Evolutionary conservation across 768 basidiomycete species (phyloP).

Genomic region (Podaxis rugospora): DNA sequence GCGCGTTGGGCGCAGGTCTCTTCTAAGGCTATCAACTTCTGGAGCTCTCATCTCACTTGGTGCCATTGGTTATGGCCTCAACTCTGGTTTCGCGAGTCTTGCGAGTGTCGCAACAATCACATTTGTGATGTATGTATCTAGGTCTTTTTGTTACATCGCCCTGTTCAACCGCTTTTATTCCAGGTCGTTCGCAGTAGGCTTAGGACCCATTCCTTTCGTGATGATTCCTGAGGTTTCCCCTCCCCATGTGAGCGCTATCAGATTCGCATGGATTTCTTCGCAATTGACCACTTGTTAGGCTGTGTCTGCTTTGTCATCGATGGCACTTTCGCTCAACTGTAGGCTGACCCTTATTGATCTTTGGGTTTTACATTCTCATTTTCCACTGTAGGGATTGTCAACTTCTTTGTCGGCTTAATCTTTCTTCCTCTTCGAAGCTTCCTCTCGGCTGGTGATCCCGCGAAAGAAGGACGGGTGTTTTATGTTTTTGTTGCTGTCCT

Average conservation of each 20-base stretch:
- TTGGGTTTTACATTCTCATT: conserved; percentile 5
- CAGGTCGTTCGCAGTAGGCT: conserved; percentile 84
- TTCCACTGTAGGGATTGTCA: conserved; percentile 63
- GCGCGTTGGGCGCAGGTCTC: conserved; percentile 68
- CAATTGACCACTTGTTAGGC: conserved; percentile 38
- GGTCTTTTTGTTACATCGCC: neutral
- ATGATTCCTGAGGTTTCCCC: conserved; percentile 91
- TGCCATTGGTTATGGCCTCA: conserved; percentile 66
- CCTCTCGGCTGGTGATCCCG: conserved; percentile 54
- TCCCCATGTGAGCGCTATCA: conserved; percentile 46
- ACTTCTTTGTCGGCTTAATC: conserved; percentile 78
- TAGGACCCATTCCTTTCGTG: conserved; percentile 92
- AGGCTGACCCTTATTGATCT: conserved; percentile 17
- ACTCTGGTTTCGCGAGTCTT: conserved; percentile 52
- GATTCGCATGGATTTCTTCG: conserved; percentile 1
- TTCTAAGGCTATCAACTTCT: conserved; percentile 62
- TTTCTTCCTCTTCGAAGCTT: conserved; percentile 83
- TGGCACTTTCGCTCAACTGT: conserved; percentile 73
- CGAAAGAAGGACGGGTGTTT: conserved; percentile 84
- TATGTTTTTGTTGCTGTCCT: conserved; percentile 74
- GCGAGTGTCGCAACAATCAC: conserved; percentile 71
- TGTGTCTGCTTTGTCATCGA: conserved; percentile 75
- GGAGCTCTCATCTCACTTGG: conserved; percentile 66
- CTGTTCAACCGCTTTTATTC: neutral
- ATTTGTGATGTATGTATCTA: conserved; percentile 68